phyloP scores from a whole-genome alignment of 345 rosid genomes.

The Brassica rapa region DNA sequence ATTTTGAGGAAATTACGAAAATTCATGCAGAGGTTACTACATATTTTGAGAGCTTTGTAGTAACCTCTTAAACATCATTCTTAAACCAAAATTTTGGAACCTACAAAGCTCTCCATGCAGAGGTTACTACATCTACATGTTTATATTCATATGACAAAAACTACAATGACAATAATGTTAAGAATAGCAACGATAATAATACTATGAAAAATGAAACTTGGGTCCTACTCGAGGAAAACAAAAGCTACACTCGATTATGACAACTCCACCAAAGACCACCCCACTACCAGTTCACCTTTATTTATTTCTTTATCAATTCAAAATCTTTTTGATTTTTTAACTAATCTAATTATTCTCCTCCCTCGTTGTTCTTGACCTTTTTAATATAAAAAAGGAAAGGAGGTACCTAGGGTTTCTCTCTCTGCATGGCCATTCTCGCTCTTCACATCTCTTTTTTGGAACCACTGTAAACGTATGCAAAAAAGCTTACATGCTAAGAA shows the following conservation, averaged over 20 bases:
- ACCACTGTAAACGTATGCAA: conserved; percentile 29
- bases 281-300: conserved; percentile 44
- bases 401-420: conserved; percentile 41
- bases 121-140: not conserved
- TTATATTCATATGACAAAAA: conserved; percentile 17
- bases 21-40: too few relatives aligned
- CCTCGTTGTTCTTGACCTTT: conserved; percentile 34
- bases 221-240: conserved; percentile 37
- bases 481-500: conserved; percentile 42
- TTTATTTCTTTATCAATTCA: conserved; percentile 29
- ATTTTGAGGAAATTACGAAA: not conserved
- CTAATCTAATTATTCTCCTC: conserved; percentile 28
- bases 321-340: conserved; percentile 22
- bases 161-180: conserved; percentile 22
- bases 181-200: conserved; percentile 14
- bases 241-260: conserved; percentile 47
- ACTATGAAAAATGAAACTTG: conserved; percentile 27
- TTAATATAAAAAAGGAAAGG: conserved; percentile 15
- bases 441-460: conserved; percentile 36
- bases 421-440: conserved; percentile 47
- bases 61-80: not conserved
- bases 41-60: too few relatives aligned
- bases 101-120: conserved; percentile 9
- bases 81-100: not conserved
- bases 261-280: conserved; percentile 49